phyloP scores from a whole-genome alignment of 345 rosid genomes.

The Geranium rotundifolium region DNA sequence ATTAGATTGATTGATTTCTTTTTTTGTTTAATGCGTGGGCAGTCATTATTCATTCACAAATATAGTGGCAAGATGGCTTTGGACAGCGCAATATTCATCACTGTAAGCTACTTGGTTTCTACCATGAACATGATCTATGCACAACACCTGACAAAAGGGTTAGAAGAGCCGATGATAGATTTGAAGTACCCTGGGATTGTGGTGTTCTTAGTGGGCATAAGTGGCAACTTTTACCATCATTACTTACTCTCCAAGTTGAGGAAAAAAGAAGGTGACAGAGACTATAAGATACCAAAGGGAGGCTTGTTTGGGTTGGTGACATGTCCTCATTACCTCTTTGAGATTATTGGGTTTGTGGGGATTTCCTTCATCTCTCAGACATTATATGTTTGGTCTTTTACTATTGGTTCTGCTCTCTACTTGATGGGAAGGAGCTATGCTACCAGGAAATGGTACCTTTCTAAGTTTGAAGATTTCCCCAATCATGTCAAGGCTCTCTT shows the following conservation, averaged over 20 bases:
- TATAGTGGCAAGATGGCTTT: conserved; percentile 43
- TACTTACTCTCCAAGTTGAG: conserved; percentile 48
- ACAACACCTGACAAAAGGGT: conserved; percentile 28
- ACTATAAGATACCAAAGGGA: conserved; percentile 53
- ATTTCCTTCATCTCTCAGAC: conserved; percentile 51
- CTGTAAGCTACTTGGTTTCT: conserved; percentile 24
- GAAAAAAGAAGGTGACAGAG: conserved; percentile 21
- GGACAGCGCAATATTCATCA: conserved; percentile 19
- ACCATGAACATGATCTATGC: conserved; percentile 31
- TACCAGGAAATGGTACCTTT: conserved; percentile 60
- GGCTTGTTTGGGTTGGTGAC: conserved; percentile 46
- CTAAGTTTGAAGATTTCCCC: conserved; percentile 62
- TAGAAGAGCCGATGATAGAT: conserved; percentile 31
- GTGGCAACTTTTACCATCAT: conserved; percentile 78
- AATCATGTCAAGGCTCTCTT: conserved; percentile 35
- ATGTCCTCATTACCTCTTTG: conserved; percentile 77
- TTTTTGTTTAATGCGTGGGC: background rate
- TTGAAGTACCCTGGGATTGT: conserved; percentile 27
- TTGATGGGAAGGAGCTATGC: conserved; percentile 52
- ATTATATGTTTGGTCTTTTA: conserved; percentile 21
- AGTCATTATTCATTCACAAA: conserved; percentile 49
- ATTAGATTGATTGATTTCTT: background rate
- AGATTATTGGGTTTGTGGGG: conserved; percentile 50
- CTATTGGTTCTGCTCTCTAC: conserved; percentile 30
- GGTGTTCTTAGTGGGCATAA: conserved; percentile 44